A percentile compares a stretch with the other conserved stretches of the same genome.
Conservation (phyloP, 441 rosid genomes). For the Capsella rubella region DNA sequence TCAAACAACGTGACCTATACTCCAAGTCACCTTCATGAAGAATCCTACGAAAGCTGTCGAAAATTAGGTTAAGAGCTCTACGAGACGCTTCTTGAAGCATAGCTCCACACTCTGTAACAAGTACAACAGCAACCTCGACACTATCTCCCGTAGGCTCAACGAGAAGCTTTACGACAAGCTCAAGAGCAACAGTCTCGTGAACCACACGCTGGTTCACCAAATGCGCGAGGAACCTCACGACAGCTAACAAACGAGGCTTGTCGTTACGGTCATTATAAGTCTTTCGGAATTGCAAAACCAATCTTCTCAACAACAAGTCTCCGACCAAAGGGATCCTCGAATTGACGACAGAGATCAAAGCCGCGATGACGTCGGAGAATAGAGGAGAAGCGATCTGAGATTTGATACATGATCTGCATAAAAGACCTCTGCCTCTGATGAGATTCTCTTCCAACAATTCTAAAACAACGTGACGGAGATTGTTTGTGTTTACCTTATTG, state of each 20-base stretch:
- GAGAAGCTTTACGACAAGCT: constrained; percentile 57
- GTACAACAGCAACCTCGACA: constrained; percentile 81
- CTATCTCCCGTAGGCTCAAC: constrained; percentile 74
- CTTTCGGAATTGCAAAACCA: constrained; percentile 72
- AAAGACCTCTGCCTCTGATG: constrained; percentile 83
- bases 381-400: constrained; percentile 85
- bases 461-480: constrained; percentile 72
- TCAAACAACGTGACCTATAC: constrained; percentile 68
- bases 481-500: constrained; percentile 73
- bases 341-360: constrained; percentile 73
- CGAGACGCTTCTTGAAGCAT: constrained; percentile 73
- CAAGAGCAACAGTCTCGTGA: no score
- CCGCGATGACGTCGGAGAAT: constrained; percentile 75
- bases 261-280: constrained; percentile 49
- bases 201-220: no score
- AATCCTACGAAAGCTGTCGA: constrained; percentile 69
- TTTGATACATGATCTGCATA: constrained; percentile 80
- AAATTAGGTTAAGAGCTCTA: constrained; percentile 47
- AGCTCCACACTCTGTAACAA: constrained; percentile 83
- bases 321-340: constrained; percentile 81
- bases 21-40: constrained; percentile 84
- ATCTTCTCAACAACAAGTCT: constrained; percentile 66
- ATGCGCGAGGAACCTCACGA: no score
- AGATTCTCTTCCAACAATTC: constrained; percentile 74
- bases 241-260: no score